A percentile compares a stretch with the other conserved stretches of the same genome.
These are phyloP conservation scores for Novymonas esmeraldas DNA, from an alignment of 208 protist species.

Conservation along the genomic window DNA sequence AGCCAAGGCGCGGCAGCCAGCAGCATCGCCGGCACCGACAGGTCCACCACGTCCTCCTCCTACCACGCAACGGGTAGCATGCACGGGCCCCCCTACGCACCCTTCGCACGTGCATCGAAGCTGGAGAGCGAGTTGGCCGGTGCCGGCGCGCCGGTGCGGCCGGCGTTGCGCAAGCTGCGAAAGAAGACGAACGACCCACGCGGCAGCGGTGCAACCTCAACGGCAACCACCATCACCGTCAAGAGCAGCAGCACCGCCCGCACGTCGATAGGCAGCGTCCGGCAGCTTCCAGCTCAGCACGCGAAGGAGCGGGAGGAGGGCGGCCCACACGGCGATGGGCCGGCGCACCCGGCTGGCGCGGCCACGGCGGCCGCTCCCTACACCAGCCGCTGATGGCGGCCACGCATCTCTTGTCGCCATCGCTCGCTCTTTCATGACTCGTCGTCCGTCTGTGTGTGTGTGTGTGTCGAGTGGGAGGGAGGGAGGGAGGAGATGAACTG, in stretches of 20 bases:
- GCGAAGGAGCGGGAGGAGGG: neutral
- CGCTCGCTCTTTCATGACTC: too few relatives aligned
- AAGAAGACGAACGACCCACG: neutral
- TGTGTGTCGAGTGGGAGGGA: too few relatives aligned
- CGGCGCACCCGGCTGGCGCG: neutral
- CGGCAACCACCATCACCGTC: too few relatives aligned
- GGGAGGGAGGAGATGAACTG: too few relatives aligned
- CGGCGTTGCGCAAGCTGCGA: neutral
- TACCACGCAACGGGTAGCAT: neutral
- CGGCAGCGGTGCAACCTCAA: neutral
- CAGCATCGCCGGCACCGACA: neutral
- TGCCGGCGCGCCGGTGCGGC: neutral
- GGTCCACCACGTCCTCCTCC: neutral
- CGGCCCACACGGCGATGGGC: neutral
- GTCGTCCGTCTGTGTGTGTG: too few relatives aligned
- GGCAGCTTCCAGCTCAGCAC: neutral
- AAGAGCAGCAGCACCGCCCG: neutral
- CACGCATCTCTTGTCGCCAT: too few relatives aligned
- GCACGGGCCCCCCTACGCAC: neutral
- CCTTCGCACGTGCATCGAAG: neutral
- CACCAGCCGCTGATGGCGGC: neutral
- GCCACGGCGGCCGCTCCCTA: constrained; percentile 4
- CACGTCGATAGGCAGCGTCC: neutral
- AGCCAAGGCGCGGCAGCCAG: neutral
- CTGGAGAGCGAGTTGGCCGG: neutral